phyloP scores from a whole-genome alignment of 768 basidiomycete species.

The Trametes villosa region DNA sequence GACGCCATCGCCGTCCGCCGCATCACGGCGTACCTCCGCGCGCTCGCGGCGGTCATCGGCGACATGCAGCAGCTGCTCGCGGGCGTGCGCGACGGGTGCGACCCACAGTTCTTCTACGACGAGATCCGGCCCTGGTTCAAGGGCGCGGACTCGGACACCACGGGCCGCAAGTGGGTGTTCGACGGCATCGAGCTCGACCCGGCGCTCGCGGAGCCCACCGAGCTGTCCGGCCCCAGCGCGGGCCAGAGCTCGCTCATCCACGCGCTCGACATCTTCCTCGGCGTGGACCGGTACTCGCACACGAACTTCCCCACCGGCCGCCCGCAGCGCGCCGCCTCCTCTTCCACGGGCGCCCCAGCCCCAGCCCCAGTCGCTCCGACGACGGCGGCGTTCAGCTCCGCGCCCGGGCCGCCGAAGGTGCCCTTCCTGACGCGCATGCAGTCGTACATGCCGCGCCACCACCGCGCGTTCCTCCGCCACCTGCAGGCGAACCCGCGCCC shows the following conservation, averaged over 20 bases:
- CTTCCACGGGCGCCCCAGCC: not conserved
- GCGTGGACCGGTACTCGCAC: slow-evolving; percentile 48
- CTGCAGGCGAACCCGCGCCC: slow-evolving; percentile 52
- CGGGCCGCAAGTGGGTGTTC: slow-evolving; percentile 44
- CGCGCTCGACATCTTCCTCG: slow-evolving; percentile 56
- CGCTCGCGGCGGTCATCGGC: slow-evolving; percentile 67
- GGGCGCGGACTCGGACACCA: slow-evolving; percentile 49
- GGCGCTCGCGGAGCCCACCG: slow-evolving; percentile 36
- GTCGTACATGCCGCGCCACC: slow-evolving; percentile 63
- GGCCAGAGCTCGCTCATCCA: slow-evolving; percentile 67
- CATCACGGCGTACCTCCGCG: slow-evolving; percentile 61
- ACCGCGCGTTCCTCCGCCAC: slow-evolving; percentile 60
- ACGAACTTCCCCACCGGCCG: slow-evolving; percentile 24
- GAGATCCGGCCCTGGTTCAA: slow-evolving; percentile 66
- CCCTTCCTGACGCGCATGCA: slow-evolving; percentile 59
- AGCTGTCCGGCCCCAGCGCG: slow-evolving; percentile 61
- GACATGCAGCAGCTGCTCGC: slow-evolving; percentile 65
- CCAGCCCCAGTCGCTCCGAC: slow-evolving; percentile 29
- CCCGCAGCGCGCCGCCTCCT: not conserved
- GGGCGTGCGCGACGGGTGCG: slow-evolving; percentile 68
- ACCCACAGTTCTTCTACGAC: slow-evolving; percentile 66
- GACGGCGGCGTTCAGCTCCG: slow-evolving; percentile 20
- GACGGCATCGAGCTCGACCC: slow-evolving; percentile 46
- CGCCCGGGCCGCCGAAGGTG: slow-evolving; percentile 15
- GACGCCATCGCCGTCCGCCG: slow-evolving; percentile 52